Percentiles rank a stretch among this genome's conserved stretches.
Conservation (phyloP, 169 alveolate genomes). For the Babesia ovata region DNA sequence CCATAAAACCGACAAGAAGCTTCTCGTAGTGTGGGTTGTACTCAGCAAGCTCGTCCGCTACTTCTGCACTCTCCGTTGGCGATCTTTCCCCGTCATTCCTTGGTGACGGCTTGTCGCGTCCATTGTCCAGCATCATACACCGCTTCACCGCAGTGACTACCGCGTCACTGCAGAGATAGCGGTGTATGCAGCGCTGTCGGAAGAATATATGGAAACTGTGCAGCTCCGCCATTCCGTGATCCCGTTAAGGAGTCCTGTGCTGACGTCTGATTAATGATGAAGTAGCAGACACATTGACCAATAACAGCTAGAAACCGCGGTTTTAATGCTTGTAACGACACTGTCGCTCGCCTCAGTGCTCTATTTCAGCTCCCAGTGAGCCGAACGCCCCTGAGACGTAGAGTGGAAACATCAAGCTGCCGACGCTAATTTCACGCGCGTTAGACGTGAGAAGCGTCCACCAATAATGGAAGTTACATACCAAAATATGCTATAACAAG, state of each 20-base stretch:
- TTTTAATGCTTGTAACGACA: too few species aligned
- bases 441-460: too few species aligned
- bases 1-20: slow-evolving; percentile 50
- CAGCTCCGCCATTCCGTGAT: slow-evolving; percentile 29
- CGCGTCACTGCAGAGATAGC: slow-evolving; percentile 37
- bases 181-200: slow-evolving; percentile 33
- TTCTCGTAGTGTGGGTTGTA: slow-evolving; percentile 56
- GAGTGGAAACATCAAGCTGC: too few species aligned
- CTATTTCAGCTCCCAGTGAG: too few species aligned
- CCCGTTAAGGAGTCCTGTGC: too few species aligned
- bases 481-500: not conserved
- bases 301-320: too few species aligned
- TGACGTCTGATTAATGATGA: too few species aligned
- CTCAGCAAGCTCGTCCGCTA: slow-evolving; percentile 26
- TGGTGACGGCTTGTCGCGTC: not conserved
- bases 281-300: too few species aligned
- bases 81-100: not conserved
- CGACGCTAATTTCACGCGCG: too few species aligned
- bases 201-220: slow-evolving; percentile 62
- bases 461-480: too few species aligned
- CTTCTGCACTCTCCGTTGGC: not conserved
- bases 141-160: slow-evolving; percentile 48
- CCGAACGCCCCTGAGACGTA: too few species aligned
- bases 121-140: slow-evolving; percentile 6
- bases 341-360: too few species aligned